These are phyloP conservation scores for Talaromyces wortmannii DNA, from an alignment of 495 filamentous ascomycete genomes.

Conservation along the genomic window DNA sequence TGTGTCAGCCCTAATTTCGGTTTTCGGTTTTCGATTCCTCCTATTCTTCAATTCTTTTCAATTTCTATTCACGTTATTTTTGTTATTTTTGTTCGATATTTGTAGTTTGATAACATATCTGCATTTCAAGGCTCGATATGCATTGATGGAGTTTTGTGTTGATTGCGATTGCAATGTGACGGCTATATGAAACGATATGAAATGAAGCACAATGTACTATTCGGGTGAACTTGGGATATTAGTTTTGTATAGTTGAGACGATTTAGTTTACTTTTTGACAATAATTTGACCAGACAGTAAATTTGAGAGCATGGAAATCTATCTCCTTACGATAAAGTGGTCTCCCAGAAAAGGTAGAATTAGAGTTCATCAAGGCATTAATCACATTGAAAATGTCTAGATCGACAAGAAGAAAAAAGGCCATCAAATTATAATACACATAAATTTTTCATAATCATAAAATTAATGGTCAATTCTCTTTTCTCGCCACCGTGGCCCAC, in stretches of 20 bases:
- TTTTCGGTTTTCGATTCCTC: neutral
- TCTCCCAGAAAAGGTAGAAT: no score
- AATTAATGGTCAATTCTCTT: constrained; percentile 5
- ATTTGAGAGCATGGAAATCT: no score
- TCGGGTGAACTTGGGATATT: neutral
- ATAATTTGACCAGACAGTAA: constrained; percentile 1
- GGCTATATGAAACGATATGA: constrained; percentile 5
- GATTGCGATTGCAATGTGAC: constrained; percentile 5
- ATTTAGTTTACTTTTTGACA: neutral
- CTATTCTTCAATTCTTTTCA: neutral
- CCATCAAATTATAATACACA: no score
- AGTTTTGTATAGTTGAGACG: neutral
- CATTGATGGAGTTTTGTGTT: constrained; percentile 2
- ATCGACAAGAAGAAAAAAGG: no score
- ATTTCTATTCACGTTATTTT: no score
- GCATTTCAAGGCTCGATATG: constrained; percentile 4
- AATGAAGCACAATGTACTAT: no score
- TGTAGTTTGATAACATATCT: neutral
- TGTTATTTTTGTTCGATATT: no score
- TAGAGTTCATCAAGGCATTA: no score
- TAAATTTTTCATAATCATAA: constrained; percentile 47
- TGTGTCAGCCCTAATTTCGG: neutral
- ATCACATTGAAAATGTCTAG: no score
- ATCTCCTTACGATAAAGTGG: no score
- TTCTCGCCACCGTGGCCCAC: constrained; percentile 59